phyloP scores from a whole-genome alignment of 495 filamentous ascomycete genomes.

The Cercophora sp. region DNA sequence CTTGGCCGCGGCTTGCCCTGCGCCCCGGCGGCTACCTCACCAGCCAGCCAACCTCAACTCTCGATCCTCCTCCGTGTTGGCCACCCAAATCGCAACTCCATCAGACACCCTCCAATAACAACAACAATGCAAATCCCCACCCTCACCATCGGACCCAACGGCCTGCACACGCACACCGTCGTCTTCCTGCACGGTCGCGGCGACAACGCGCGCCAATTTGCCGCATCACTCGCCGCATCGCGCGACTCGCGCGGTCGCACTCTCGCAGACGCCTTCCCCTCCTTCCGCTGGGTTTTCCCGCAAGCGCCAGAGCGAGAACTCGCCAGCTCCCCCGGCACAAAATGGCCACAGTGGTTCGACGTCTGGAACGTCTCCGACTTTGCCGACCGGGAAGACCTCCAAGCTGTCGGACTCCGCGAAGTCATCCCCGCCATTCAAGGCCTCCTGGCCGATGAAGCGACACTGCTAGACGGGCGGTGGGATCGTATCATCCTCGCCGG shows the following conservation, averaged over 20 bases:
- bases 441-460: slow-evolving; percentile 28
- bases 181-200: slow-evolving; percentile 61
- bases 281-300: slow-evolving; percentile 46
- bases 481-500: slow-evolving; percentile 33
- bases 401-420: slow-evolving; percentile 26
- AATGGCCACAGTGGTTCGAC: slow-evolving; percentile 39
- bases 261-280: slow-evolving; percentile 31
- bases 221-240: slow-evolving; percentile 38
- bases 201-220: slow-evolving; percentile 50
- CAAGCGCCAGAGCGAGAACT: slow-evolving; percentile 43
- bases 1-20: too few species aligned
- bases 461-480: slow-evolving; percentile 24
- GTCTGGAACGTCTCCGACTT: slow-evolving; percentile 33
- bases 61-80: too few species aligned
- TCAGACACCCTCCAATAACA: too few species aligned
- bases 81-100: too few species aligned
- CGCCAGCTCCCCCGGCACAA: slow-evolving; percentile 31
- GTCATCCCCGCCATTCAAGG: slow-evolving; percentile 19
- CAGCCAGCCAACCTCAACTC: too few species aligned
- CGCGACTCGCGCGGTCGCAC: slow-evolving; percentile 28
- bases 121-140: slow-evolving; percentile 14
- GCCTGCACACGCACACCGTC: slow-evolving; percentile 52
- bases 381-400: slow-evolving; percentile 28
- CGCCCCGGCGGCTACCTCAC: too few species aligned
- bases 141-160: slow-evolving; percentile 21